Base-by-base conservation (phyloP, 352 stramenopile species). In the Pythium dissimile region DNA sequence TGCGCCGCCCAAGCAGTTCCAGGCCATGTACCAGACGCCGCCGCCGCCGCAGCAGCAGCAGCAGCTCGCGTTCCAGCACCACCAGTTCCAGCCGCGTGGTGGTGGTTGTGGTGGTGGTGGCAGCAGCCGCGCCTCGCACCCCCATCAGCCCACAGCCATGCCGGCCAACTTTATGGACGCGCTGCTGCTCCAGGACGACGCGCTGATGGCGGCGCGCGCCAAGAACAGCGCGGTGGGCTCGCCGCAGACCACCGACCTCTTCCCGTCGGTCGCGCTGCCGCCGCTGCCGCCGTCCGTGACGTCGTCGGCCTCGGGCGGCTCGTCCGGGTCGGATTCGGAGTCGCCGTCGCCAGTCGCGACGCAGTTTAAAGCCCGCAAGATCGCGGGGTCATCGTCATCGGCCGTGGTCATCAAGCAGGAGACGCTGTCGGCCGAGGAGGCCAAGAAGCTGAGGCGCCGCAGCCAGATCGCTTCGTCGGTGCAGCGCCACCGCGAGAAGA, bases 401-500 rank as follows among this genome's bases (percentile, higher is more conserved):
- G 20, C 15, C 39, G 10, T 15, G 6, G 13, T 44, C 18, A n/a
- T 61, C 18, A 72, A 59, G 42, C 51, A 59, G 27, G 57, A 73
- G 18, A 21, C 54, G 15, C 48, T 81, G 18, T 73, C 71, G 11
- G n/a, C 66, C 2, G 73, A 83, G 32, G 76, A 89, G 49, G 62
- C 73, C 49, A 87, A 89, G 67, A 86, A 86, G 41, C 64, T 77
- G 44, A 58, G 59, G 12, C 59, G 79, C 20, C 73, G 79, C 27
- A 75, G 60, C 12, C 79, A 89, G 64, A 89, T 89, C 59, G 76
- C 77, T 9, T 77, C 61, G 15, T 84, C 75, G 27, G 79, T 89
- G 21, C 79, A 89, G 65, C 62, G 79, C 53, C 77, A 89, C 46
- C 62, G 77, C 20, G 75, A 89, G 57, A 87, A 87, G 64, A 87